Base-by-base conservation (phyloP, 805 yeast species). In the Sugiyamaella valdiviana region DNA sequence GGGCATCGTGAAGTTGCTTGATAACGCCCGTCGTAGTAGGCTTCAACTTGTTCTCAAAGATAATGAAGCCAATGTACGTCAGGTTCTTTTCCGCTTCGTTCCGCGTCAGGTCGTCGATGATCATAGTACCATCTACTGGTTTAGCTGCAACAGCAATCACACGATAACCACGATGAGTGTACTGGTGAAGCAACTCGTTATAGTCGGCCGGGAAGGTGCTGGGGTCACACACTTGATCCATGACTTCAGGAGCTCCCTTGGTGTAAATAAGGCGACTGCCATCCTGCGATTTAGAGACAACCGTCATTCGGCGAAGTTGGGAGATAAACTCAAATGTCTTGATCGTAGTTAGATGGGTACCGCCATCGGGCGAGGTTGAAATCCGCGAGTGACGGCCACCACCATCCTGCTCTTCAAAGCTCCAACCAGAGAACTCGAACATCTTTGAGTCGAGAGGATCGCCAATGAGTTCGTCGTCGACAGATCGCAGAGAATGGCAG, bases 191-290 rank as follows among this genome's bases (percentile, higher is more conserved):
- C 19, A 85, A 63, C 29, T 83, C 84, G 20, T 83, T 82, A 62
- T 77, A 93, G 58, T 89, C 78, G 1, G 65, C 61, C 0, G 99
- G 99, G 43, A 93, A 66, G 0, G 89, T 70, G 16, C 75, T 78
- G 1, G 83, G 79, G 14, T 71, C 68, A 67, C 99, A 93, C 24
- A 93, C 79, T 15, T 79, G 82, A 24, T 76, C 71, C 75, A 93
- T 85, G 9, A 90, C 86, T 63, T 93, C 99, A 0, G 99, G 99
- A 0, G 99, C 99, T 43, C 99, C 99, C 62, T 93, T 93, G 10
- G 93, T 88, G 62, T 78, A 83, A 0, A 81, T 78, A 51, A 69
- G 67, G 52, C 72, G 71, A 16, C 67, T 63, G 17, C 70, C 71
- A 24, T 64, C 58, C 36, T 65, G 67, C 1, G 73, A 70, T 50